Evolutionary conservation across 495 filamentous ascomycete genomes (phyloP).

Genomic region (Hypoxylon fragiforme): DNA sequence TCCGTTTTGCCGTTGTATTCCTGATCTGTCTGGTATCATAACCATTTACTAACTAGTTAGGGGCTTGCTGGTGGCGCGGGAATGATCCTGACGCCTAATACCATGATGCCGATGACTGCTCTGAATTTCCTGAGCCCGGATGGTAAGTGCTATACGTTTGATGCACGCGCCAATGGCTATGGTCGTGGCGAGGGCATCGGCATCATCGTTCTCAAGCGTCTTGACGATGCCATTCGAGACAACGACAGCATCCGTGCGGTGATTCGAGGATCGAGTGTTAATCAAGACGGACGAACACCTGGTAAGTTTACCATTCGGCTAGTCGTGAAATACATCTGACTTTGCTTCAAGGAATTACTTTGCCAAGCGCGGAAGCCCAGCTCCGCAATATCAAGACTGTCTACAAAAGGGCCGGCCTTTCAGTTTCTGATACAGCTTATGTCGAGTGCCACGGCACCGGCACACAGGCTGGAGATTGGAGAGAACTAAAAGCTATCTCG

Average conservation of each 20-base stretch:
- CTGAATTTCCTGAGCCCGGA: constrained; percentile 39
- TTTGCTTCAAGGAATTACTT: constrained; percentile 33
- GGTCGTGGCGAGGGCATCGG: constrained; percentile 63
- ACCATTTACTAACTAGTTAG: constrained; percentile 11
- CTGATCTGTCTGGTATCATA: not conserved
- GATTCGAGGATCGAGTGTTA: constrained; percentile 60
- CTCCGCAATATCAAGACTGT: constrained; percentile 53
- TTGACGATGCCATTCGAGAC: constrained; percentile 55
- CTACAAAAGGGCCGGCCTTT: constrained; percentile 47
- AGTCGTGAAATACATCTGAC: constrained; percentile 2
- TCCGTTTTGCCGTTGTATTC: not conserved
- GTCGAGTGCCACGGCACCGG: constrained; percentile 54
- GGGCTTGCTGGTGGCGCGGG: constrained; percentile 39
- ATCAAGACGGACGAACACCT: constrained; percentile 58
- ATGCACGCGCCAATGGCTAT: constrained; percentile 64
- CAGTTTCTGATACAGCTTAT: constrained; percentile 47
- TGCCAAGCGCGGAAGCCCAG: constrained; percentile 46
- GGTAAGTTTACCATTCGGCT: constrained; percentile 1
- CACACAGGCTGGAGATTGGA: constrained; percentile 58
- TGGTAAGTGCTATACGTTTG: constrained; percentile 48
- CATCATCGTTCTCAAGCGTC: constrained; percentile 56
- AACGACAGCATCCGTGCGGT: constrained; percentile 61
- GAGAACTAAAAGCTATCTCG: constrained; percentile 54
- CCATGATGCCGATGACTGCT: constrained; percentile 34
- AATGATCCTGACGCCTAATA: constrained; percentile 37